Percentiles rank a stretch among this genome's conserved stretches.
These are phyloP conservation scores for Starmerella scarabaei DNA, from an alignment of 805 yeast genomes.

Conservation along the genomic window DNA sequence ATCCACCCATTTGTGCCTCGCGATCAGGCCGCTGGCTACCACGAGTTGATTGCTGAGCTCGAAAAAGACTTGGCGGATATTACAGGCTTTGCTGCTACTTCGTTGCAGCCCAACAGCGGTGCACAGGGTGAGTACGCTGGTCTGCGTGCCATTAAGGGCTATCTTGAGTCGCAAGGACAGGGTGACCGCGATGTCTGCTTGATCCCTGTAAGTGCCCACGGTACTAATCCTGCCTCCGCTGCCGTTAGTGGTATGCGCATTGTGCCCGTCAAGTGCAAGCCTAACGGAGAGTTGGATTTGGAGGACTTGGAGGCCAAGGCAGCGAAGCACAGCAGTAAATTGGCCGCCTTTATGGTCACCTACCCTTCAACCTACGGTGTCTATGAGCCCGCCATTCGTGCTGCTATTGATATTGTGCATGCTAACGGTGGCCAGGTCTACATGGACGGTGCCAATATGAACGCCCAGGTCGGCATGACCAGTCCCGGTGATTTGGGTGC, in stretches of 20 bases:
- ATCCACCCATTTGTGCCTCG: slow-evolving; percentile 89
- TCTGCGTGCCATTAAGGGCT: slow-evolving; percentile 68
- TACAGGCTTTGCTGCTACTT: slow-evolving; percentile 84
- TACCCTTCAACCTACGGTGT: slow-evolving; percentile 96
- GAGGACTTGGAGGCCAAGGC: slow-evolving; percentile 64
- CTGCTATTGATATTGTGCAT: slow-evolving; percentile 79
- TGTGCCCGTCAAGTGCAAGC: slow-evolving; percentile 75
- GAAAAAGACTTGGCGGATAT: slow-evolving; percentile 78
- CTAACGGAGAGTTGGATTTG: slow-evolving; percentile 77
- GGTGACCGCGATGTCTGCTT: slow-evolving; percentile 69
- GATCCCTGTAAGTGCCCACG: slow-evolving; percentile 96
- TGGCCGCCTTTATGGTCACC: slow-evolving; percentile 92
- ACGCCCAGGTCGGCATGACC: slow-evolving; percentile 95
- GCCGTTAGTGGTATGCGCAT: slow-evolving; percentile 94
- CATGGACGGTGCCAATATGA: slow-evolving; percentile 98
- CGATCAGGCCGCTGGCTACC: slow-evolving; percentile 81
- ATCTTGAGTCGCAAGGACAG: slow-evolving; percentile 59
- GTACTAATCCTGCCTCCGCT: slow-evolving; percentile 97
- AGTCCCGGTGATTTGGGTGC: slow-evolving; percentile 97
- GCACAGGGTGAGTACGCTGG: slow-evolving; percentile 99
- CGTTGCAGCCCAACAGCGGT: slow-evolving; percentile 94
- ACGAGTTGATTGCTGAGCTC: slow-evolving; percentile 58
- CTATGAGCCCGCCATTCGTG: slow-evolving; percentile 80
- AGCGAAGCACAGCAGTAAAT: slow-evolving; percentile 46
- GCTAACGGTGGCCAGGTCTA: slow-evolving; percentile 86